phyloP scores from a whole-genome alignment of 2,329 filamentous ascomycete species.

The Sporothrix brasiliensis region DNA sequence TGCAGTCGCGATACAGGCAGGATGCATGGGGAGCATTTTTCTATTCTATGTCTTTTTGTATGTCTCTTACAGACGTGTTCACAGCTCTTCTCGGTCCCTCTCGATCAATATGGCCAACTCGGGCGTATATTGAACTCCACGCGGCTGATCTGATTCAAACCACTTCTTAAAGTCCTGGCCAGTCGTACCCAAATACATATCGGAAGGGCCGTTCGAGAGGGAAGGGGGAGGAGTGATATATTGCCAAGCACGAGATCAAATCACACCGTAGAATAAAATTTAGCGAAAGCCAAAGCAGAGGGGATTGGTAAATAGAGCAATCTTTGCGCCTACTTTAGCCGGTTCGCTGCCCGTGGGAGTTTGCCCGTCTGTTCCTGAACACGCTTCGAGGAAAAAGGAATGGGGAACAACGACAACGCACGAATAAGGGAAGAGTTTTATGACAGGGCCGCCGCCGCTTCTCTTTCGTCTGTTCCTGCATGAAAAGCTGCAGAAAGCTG shows the following conservation, averaged over 20 bases:
- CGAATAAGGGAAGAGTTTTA: not conserved
- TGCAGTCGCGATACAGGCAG: not conserved
- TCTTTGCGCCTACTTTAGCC: not conserved
- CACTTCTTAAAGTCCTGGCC: not conserved
- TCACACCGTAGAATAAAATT: conserved; percentile 10
- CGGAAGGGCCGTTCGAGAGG: not conserved
- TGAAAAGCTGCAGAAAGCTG: not conserved
- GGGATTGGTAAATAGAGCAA: not conserved
- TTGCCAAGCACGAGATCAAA: not conserved
- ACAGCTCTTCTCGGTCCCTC: not conserved
- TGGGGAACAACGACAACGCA: not conserved
- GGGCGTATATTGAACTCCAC: conserved; percentile 9
- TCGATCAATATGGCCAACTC: not conserved
- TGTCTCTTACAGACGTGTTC: not conserved
- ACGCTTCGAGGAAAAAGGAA: not conserved
- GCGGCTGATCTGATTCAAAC: conserved; percentile 10
- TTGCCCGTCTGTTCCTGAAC: not conserved
- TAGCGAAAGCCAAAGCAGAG: conserved; percentile 6
- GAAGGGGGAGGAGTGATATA: not conserved
- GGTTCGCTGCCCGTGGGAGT: not conserved
- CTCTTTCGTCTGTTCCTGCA: not conserved
- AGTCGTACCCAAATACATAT: not conserved
- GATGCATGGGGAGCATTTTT: not conserved
- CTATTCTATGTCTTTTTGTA: not conserved
- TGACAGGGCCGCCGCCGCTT: not conserved